A percentile compares a stretch with the other conserved stretches of the same genome.
Conservation (phyloP, 2,329 filamentous ascomycete species). For the Elsinoe batatas region DNA sequence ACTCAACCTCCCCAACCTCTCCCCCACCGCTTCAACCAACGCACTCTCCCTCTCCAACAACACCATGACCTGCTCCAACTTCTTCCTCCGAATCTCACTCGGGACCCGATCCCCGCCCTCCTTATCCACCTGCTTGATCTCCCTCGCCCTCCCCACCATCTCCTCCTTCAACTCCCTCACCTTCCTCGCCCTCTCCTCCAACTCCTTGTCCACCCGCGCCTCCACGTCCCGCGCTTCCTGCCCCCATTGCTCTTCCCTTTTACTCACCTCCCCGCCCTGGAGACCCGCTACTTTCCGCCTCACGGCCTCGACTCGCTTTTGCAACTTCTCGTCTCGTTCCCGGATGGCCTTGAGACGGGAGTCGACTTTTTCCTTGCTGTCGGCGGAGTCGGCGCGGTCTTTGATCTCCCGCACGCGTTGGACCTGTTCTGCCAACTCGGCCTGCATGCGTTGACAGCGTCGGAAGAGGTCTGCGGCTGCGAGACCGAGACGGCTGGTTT, state of each 20-base stretch:
- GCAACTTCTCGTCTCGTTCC: slow-evolving; percentile 47
- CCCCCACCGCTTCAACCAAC: slow-evolving; percentile 56
- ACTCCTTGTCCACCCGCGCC: background rate
- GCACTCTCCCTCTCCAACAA: slow-evolving; percentile 58
- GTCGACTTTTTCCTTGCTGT: slow-evolving; percentile 49
- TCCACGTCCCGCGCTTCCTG: slow-evolving; percentile 49
- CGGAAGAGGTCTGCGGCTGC: slow-evolving; percentile 66
- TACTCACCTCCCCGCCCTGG: slow-evolving; percentile 44
- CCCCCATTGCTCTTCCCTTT: slow-evolving; percentile 49
- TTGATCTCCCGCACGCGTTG: slow-evolving; percentile 55
- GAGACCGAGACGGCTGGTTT: slow-evolving; percentile 58
- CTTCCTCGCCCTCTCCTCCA: slow-evolving; percentile 18
- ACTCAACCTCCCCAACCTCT: slow-evolving; percentile 49
- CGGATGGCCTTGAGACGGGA: slow-evolving; percentile 47
- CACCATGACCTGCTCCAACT: slow-evolving; percentile 53
- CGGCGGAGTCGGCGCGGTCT: slow-evolving; percentile 56
- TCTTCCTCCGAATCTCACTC: slow-evolving; percentile 51
- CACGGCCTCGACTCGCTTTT: slow-evolving; percentile 51
- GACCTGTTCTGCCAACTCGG: slow-evolving; percentile 59
- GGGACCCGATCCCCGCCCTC: slow-evolving; percentile 37
- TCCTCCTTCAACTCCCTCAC: slow-evolving; percentile 22
- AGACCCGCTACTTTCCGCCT: slow-evolving; percentile 39
- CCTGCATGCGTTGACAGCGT: slow-evolving; percentile 57
- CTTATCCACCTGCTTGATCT: slow-evolving; percentile 23
- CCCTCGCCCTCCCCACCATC: slow-evolving; percentile 22